Conservation (phyloP, 306 rosid genomes). For the Acacia melanoxylon region DNA sequence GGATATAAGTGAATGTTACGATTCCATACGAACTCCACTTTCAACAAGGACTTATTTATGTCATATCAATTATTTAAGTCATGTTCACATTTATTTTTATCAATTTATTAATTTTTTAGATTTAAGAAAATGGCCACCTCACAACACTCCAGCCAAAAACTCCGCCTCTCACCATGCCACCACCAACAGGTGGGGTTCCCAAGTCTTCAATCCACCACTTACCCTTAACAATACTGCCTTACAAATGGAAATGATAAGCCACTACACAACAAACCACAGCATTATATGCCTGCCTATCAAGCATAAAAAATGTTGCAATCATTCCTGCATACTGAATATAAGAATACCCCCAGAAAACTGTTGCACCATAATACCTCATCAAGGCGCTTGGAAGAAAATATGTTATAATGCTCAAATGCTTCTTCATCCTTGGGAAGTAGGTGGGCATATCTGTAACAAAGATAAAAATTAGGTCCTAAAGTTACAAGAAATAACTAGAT, state of each 20-base stretch:
- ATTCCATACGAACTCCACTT: neutral
- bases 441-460: slow-evolving; percentile 73
- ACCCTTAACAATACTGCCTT: neutral
- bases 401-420: slow-evolving; percentile 83
- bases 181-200: neutral
- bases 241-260: neutral
- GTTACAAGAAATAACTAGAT: slow-evolving; percentile 20
- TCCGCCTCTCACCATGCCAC: neutral
- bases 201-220: neutral
- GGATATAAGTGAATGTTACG: neutral
- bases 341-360: slow-evolving; percentile 9
- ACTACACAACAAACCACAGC: neutral
- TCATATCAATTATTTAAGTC: neutral
- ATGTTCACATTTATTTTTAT: neutral
- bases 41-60: neutral
- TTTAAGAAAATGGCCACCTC: neutral
- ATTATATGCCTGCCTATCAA: neutral
- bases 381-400: slow-evolving; percentile 79
- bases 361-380: slow-evolving; percentile 74
- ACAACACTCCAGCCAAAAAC: neutral
- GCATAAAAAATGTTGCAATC: neutral
- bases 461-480: slow-evolving; percentile 12
- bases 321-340: neutral
- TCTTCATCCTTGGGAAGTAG: slow-evolving; percentile 87
- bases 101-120: neutral